Base-by-base conservation (phyloP, 148 eudicot species). In the Amaranthus palmeri region DNA sequence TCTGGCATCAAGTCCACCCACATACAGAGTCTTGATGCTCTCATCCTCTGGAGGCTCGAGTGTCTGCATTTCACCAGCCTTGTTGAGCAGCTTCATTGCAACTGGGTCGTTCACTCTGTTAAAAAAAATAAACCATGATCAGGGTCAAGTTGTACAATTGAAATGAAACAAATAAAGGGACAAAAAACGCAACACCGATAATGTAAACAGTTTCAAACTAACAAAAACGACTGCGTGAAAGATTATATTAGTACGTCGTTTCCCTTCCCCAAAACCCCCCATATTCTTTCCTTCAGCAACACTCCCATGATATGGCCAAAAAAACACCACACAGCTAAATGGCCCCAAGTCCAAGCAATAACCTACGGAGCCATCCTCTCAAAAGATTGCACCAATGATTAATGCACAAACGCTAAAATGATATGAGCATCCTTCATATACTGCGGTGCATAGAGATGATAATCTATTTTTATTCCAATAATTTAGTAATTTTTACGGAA, bases 11-110 rank as follows among this genome's bases (percentile, higher is more conserved):
- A 95, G 88, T 68, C 99, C 97, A 52, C 99, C 99, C 0, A 95
- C 89, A 45, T 95, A 95, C 44, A 95, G 85, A 60, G 99, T 95
- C 77, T 84, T 88, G 58, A 96, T 92, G 84, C 92, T 88, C 79
- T 92, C 96, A 8, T 96, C 97, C 3, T 92, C 99, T 0, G 99
- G 99, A 51, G 97, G 83, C 70, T 87, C 93, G 67, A 90, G 58
- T 4, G 93, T 81, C 65, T 93, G 93, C 99, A 95, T 95, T 75
- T 92, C 96, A 69, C 97, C 99, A 44, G 96, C 97, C 81, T 95
- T 95, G 76, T 82, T 88, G 41, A 95, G 89, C 56, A 92, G 91
- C 85, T 96, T 92, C 83, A 87, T 4, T 10, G 99, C 99, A 74
- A 96, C 99, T 3, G 97, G 97, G 72, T 96, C 99, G 65, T 96